Conservation (phyloP, 139 green algal species). For the Coelastrella sp. region DNA sequence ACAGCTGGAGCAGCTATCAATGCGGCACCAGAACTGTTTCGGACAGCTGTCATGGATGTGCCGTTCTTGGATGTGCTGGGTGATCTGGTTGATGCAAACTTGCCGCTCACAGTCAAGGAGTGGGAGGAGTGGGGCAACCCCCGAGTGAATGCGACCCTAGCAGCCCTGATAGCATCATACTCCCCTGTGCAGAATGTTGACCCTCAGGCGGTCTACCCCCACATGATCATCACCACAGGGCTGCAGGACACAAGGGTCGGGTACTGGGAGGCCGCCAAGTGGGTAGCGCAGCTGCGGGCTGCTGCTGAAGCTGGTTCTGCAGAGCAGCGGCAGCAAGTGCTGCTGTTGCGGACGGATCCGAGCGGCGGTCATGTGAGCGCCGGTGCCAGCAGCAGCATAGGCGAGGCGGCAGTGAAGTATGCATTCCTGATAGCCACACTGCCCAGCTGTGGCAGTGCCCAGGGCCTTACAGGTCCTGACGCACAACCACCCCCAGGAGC, state of each 20-base stretch:
- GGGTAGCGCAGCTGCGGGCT: conserved; percentile 11
- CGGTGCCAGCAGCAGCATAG: conserved; percentile 55
- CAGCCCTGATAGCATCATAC: conserved; percentile 55
- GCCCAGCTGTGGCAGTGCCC: conserved; percentile 18
- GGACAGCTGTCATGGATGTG: conserved; percentile 59
- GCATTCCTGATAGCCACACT: conserved; percentile 68
- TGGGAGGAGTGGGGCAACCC: conserved; percentile 76
- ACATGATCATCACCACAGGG: conserved; percentile 57
- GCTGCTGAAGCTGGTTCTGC: neutral
- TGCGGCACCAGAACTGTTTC: conserved; percentile 79
- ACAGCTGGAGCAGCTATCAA: conserved; percentile 84
- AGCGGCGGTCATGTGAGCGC: conserved; percentile 75
- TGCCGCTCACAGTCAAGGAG: conserved; percentile 73
- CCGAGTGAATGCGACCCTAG: conserved; percentile 3
- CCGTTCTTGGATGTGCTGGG: conserved; percentile 73
- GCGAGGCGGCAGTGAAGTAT: conserved; percentile 67
- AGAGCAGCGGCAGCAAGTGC: neutral
- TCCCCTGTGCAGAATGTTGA: conserved; percentile 58
- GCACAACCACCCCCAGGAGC: neutral
- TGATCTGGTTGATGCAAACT: conserved; percentile 57
- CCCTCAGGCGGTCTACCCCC: conserved; percentile 13
- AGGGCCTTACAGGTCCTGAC: neutral
- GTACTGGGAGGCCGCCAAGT: conserved; percentile 39
- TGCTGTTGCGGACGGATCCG: conserved; percentile 70
- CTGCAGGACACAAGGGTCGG: conserved; percentile 56